Evolutionary conservation across 768 basidiomycete genomes (phyloP).

Genomic region (Mycena rosella): DNA sequence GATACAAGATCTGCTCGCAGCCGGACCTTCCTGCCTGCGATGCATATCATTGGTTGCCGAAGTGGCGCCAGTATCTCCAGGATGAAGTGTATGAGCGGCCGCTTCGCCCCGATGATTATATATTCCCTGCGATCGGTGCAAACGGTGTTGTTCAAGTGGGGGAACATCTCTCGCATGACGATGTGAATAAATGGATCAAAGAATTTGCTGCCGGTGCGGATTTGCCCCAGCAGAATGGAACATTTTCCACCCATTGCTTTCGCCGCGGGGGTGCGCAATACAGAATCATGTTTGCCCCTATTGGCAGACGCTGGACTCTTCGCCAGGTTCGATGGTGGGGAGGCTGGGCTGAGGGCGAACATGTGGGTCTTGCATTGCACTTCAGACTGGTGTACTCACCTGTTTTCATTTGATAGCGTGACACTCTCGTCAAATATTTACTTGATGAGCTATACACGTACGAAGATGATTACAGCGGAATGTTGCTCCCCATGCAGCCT

Average conservation of each 20-base stretch:
- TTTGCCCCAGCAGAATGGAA: conserved; percentile 1
- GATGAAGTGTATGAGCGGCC: conserved; percentile 36
- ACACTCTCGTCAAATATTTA: conserved; percentile 40
- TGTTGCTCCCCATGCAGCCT: conserved; percentile 2
- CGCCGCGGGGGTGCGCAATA: conserved; percentile 52
- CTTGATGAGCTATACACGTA: conserved; percentile 38
- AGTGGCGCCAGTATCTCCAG: conserved; percentile 33
- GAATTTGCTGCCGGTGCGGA: conserved; percentile 39
- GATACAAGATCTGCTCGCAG: conserved; percentile 18
- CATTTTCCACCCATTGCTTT: conserved; percentile 49
- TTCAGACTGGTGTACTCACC: neutral
- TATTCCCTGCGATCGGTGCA: conserved; percentile 47
- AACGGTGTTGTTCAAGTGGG: conserved; percentile 37
- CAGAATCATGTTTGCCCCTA: conserved; percentile 50
- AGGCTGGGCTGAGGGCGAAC: conserved; percentile 49
- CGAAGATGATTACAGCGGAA: conserved; percentile 19
- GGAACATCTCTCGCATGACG: conserved; percentile 15
- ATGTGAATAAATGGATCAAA: conserved; percentile 45
- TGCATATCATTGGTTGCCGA: neutral
- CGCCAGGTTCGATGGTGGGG: conserved; percentile 51
- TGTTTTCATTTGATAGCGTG: conserved; percentile 16
- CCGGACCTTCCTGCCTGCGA: neutral
- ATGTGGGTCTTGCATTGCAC: conserved; percentile 24
- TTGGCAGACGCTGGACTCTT: conserved; percentile 47
- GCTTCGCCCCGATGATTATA: conserved; percentile 43